These are phyloP conservation scores for Populus euphratica DNA, from an alignment of 345 rosid genomes.

Conservation along the genomic window DNA sequence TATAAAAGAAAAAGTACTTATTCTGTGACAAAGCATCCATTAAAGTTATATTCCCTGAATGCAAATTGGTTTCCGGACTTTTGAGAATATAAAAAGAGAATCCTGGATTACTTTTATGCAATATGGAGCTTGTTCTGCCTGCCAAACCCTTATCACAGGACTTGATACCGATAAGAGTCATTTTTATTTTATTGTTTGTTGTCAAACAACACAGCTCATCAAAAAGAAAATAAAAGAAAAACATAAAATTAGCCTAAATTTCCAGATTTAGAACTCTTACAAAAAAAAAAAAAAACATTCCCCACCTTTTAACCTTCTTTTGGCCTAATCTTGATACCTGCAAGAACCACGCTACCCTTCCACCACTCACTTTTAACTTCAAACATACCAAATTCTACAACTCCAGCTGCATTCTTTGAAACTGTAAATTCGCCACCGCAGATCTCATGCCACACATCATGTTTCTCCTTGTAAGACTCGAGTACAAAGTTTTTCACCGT, in stretches of 20 bases:
- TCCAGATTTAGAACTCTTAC: not conserved
- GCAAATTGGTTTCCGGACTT: not conserved
- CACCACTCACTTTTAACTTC: constrained; percentile 32
- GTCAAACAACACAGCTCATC: not conserved
- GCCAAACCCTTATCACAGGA: not conserved
- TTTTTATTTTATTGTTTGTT: too few relatives aligned
- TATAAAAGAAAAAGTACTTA: not conserved
- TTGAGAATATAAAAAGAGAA: not conserved
- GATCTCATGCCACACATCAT: constrained; percentile 26
- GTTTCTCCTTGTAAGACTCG: constrained; percentile 16
- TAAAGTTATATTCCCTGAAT: not conserved
- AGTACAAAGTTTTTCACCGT: constrained; percentile 10
- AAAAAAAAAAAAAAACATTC: not conserved
- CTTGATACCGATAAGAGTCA: not conserved
- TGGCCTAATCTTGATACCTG: constrained; percentile 26
- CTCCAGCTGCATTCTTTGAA: not conserved
- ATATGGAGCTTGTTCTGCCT: not conserved
- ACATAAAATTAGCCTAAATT: not conserved
- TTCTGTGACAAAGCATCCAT: not conserved
- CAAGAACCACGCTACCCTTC: constrained; percentile 39
- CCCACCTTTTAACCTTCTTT: not conserved
- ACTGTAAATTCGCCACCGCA: constrained; percentile 21
- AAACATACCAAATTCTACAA: constrained; percentile 28
- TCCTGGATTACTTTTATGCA: not conserved
- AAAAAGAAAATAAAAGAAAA: too few relatives aligned